Evolutionary conservation across 2,329 filamentous ascomycete species (phyloP), one percentile per base, ranked within the genome.

Genomic region (Penicillium capsulatum): DNA sequence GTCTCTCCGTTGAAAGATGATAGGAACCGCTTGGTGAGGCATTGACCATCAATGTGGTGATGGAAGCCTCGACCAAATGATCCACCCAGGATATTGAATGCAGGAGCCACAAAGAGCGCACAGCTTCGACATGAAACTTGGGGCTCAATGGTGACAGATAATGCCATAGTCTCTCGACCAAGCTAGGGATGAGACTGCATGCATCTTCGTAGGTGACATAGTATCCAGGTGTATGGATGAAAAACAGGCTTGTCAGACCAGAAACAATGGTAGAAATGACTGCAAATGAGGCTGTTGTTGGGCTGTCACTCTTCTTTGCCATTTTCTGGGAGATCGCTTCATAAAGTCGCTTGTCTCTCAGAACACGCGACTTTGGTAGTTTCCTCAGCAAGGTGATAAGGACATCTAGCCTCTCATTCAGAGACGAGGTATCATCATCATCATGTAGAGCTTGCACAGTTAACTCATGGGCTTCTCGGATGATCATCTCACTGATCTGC

Each of bases 121-220:
- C 86, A 13, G 89, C 83, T 67, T 98, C 94, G 20, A 98, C 90
- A 58, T 97, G 92, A 51, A 91, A 94, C 59, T 95, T 95, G 0
- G 90, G 89, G 47, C 83, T 82, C 9, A 81, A 75, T n/a, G 86
- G 83, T 0, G 88, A 86, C 27, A 98, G 68, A 55, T 86, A 88
- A 4, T 70, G 64, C 92, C 92, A 98, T 0, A 91, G 75, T 40
- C 83, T 77, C 2, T 72, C 72, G 11, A 92, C 81, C 15, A 97
- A 68, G 17, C 78, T 74, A 14, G 79, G 73, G 4, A 91, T 77
- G 7, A 94, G 67, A 38, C 65, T 39, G 69, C 74, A 39, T 73
- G 83, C 34, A 83, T 69, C 63, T 36, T 67, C 60, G 34, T 69
- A 63, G 31, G 54, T 64, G 31, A 68, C 45, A 44, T 69, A 67